phyloP scores from a whole-genome alignment of 208 protist species.

The Ichthyophonus hoferi region DNA sequence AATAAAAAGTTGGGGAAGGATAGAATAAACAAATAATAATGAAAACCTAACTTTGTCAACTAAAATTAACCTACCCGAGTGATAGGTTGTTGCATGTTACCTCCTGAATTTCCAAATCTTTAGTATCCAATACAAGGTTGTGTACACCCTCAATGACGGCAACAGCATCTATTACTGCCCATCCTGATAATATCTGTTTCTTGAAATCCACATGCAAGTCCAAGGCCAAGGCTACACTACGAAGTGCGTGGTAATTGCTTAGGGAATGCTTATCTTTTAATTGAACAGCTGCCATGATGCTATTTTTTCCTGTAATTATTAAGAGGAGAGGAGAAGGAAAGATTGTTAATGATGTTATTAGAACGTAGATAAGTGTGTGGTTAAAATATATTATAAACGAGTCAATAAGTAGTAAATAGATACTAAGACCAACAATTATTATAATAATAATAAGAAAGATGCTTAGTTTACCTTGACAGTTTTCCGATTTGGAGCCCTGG shows the following conservation, averaged over 20 bases:
- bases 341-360: too few relatives aligned
- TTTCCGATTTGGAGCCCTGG: too few relatives aligned
- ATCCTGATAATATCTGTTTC: background rate
- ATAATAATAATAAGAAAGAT: too few relatives aligned
- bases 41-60: background rate
- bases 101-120: background rate
- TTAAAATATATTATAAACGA: too few relatives aligned
- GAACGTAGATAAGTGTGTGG: too few relatives aligned
- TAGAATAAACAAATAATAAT: background rate
- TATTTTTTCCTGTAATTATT: too few relatives aligned
- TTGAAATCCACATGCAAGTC: background rate
- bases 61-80: background rate
- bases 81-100: too few relatives aligned
- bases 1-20: background rate
- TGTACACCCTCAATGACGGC: background rate
- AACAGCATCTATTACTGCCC: background rate
- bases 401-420: too few relatives aligned
- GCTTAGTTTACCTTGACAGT: too few relatives aligned
- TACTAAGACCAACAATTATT: too few relatives aligned
- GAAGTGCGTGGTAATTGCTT: background rate
- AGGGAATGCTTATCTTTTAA: slow-evolving; percentile 55
- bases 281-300: too few relatives aligned
- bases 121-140: background rate
- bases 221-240: background rate
- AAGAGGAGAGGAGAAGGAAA: too few relatives aligned